phyloP scores from a whole-genome alignment of 75 land plant species.

The Picea glauca region DNA sequence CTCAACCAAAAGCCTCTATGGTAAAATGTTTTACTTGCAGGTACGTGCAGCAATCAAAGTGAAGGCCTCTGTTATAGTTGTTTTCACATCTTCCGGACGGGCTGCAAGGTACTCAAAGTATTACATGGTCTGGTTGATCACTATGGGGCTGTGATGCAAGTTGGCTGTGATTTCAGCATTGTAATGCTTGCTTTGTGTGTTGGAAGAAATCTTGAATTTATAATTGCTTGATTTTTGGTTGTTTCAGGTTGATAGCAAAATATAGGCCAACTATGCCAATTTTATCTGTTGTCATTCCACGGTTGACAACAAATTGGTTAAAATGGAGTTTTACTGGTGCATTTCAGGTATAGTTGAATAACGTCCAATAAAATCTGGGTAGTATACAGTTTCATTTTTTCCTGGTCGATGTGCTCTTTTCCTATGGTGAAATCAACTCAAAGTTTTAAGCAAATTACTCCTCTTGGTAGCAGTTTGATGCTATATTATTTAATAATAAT shows the following conservation, averaged over 20 bases:
- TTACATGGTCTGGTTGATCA: not conserved
- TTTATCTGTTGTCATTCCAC: slow-evolving; percentile 82
- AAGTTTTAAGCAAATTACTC: not conserved
- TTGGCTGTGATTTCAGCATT: not conserved
- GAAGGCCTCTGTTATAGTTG: slow-evolving; percentile 87
- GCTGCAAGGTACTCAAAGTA: slow-evolving; percentile 77
- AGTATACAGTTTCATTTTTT: not conserved
- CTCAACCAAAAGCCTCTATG: not conserved
- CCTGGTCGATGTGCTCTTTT: not conserved
- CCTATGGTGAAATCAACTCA: not conserved
- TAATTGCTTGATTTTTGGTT: not conserved
- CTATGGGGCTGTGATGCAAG: not conserved
- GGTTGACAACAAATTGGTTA: slow-evolving; percentile 71
- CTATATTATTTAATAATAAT: too few relatives aligned
- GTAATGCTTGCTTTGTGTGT: slow-evolving; percentile 1
- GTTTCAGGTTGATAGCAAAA: slow-evolving; percentile 78
- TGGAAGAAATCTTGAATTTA: slow-evolving; percentile 1
- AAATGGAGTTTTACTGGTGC: slow-evolving; percentile 90
- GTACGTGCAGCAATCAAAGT: slow-evolving; percentile 89
- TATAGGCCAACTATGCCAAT: slow-evolving; percentile 95
- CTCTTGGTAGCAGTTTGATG: not conserved
- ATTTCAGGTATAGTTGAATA: slow-evolving; percentile 58
- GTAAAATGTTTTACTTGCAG: slow-evolving; percentile 25
- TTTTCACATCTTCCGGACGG: slow-evolving; percentile 90
- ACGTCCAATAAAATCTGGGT: not conserved